Conservation (phyloP, 805 yeast genomes). For the Lachancea nothofagi region DNA sequence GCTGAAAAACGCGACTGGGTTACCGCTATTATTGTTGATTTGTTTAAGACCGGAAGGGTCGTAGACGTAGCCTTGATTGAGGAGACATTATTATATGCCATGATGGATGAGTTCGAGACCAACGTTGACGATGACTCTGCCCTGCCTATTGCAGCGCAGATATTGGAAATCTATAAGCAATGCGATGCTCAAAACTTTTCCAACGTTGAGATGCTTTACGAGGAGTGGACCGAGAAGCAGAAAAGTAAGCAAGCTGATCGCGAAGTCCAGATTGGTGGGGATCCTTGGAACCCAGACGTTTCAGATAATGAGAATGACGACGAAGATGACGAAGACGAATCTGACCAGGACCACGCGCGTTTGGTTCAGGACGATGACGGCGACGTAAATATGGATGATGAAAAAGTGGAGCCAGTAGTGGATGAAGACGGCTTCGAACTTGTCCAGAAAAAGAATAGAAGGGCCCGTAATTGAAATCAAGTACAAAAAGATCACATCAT, state of each 20-base stretch:
- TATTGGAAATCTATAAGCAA: conserved; percentile 62
- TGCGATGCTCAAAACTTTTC: conserved; percentile 49
- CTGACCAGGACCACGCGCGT: conserved; percentile 32
- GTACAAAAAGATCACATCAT: not conserved
- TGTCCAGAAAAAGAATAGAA: conserved; percentile 69
- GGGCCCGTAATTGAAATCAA: conserved; percentile 29
- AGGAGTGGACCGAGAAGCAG: conserved; percentile 53
- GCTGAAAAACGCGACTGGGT: conserved; percentile 94
- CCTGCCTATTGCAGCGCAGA: conserved; percentile 58
- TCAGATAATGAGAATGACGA: conserved; percentile 44
- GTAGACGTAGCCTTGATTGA: conserved; percentile 79
- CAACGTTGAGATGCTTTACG: conserved; percentile 54
- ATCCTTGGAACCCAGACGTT: conserved; percentile 58
- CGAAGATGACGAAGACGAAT: conserved; percentile 41
- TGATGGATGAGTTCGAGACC: conserved; percentile 93
- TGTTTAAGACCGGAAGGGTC: conserved; percentile 55
- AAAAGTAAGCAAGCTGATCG: conserved; percentile 30
- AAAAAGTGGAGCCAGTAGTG: conserved; percentile 49
- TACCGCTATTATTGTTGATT: conserved; percentile 71
- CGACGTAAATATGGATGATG: conserved; percentile 31
- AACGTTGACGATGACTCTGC: conserved; percentile 88
- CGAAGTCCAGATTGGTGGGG: conserved; percentile 46
- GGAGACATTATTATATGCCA: conserved; percentile 77
- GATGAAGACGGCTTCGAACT: conserved; percentile 95
- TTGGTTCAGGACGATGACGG: conserved; percentile 32